phyloP scores from a whole-genome alignment of 768 basidiomycete genomes.

The Suillus americanus region DNA sequence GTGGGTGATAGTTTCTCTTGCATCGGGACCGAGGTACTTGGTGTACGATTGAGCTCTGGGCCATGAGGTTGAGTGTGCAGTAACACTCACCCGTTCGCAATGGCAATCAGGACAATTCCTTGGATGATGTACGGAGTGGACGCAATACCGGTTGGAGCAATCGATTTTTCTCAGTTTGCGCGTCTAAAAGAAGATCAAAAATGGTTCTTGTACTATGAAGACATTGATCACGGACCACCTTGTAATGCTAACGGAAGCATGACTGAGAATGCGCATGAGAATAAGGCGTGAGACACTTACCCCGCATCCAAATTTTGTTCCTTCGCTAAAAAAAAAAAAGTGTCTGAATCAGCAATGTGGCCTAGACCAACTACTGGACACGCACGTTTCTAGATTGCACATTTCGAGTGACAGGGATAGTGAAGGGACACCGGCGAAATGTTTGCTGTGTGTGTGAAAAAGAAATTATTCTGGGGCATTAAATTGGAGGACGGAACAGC shows the following conservation, averaged over 20 bases:
- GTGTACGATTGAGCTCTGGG: constrained; percentile 7
- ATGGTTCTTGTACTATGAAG: constrained; percentile 32
- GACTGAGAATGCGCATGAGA: constrained; percentile 6
- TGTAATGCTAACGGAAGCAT: constrained; percentile 55
- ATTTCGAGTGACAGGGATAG: constrained; percentile 30
- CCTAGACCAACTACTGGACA: constrained; percentile 20
- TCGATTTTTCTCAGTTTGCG: constrained; percentile 35
- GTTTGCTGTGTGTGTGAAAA: constrained; percentile 7
- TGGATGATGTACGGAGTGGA: constrained; percentile 39
- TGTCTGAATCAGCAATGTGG: constrained; percentile 26
- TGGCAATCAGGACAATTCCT: constrained; percentile 41
- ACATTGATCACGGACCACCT: constrained; percentile 53
- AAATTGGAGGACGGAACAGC: constrained; percentile 12
- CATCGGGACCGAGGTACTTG: constrained; percentile 74
- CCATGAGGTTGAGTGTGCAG: constrained; percentile 9
- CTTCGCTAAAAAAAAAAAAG: constrained; percentile 53
- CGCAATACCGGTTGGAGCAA: constrained; percentile 37
- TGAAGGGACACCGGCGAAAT: constrained; percentile 12
- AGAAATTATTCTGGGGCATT: constrained; percentile 2
- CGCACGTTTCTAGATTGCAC: constrained; percentile 59
- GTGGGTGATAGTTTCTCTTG: constrained; percentile 55
- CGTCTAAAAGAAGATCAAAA: constrained; percentile 27
- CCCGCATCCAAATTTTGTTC: constrained; percentile 74
- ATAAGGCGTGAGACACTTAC: constrained; percentile 31
- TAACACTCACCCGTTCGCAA: constrained; percentile 42